A percentile compares a stretch with the other conserved stretches of the same genome.
phyloP scores from a whole-genome alignment of 805 yeast species.

The Monosporozyma siamensis region DNA sequence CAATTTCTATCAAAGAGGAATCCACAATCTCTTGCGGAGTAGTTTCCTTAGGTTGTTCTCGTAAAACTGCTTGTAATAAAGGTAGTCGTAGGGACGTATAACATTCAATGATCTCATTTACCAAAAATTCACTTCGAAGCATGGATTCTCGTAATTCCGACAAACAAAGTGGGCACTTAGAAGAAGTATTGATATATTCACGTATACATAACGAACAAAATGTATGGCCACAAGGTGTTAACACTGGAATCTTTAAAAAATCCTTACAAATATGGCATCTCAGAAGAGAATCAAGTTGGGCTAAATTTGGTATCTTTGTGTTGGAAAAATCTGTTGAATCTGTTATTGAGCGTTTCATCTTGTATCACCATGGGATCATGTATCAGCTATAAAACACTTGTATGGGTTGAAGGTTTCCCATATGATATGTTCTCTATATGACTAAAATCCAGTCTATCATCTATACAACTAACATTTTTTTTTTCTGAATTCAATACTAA shows the following conservation, averaged over 20 bases:
- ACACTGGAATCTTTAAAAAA: conserved; percentile 65
- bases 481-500: too few species aligned
- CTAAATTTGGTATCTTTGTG: conserved; percentile 46
- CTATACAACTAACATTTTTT: too few species aligned
- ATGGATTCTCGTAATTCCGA: conserved; percentile 61
- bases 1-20: conserved; percentile 22
- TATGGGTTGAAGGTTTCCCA: too few species aligned
- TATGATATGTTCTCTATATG: too few species aligned
- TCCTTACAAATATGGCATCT: conserved; percentile 88
- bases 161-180: conserved; percentile 72
- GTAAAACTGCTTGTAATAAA: conserved; percentile 28
- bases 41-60: neutral
- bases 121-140: conserved; percentile 51
- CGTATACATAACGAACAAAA: conserved; percentile 85
- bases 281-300: conserved; percentile 57
- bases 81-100: conserved; percentile 37
- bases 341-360: conserved; percentile 22
- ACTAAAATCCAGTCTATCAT: neutral
- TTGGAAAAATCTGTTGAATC: conserved; percentile 67
- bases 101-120: conserved; percentile 63
- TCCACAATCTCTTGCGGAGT: neutral
- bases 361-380: too few species aligned
- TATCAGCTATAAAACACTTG: too few species aligned
- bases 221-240: conserved; percentile 79
- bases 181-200: conserved; percentile 48